These are phyloP conservation scores for Begonia peltatifolia DNA, from an alignment of 306 rosid genomes.

Conservation along the genomic window DNA sequence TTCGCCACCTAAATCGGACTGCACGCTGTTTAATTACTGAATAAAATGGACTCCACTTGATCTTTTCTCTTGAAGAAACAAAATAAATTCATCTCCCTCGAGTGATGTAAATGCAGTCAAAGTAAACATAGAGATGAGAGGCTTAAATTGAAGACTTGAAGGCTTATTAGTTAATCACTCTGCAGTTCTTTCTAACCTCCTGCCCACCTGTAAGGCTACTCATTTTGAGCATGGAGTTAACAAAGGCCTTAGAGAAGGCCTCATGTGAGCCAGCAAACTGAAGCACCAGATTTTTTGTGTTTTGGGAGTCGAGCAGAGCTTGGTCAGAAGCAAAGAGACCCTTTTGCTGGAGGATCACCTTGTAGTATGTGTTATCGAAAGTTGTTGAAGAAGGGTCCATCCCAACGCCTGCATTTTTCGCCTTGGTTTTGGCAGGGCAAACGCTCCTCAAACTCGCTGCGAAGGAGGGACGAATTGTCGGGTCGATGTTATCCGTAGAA, in stretches of 20 bases:
- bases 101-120: too few species aligned
- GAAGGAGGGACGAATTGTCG: conserved; percentile 28
- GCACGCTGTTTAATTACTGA: too few species aligned
- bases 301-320: conserved; percentile 23
- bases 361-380: conserved; percentile 30
- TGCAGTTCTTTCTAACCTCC: conserved; percentile 44
- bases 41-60: too few species aligned
- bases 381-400: conserved; percentile 32
- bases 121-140: background rate
- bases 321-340: conserved; percentile 34
- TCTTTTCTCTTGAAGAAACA: too few species aligned
- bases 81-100: too few species aligned
- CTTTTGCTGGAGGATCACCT: conserved; percentile 24
- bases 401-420: conserved; percentile 21
- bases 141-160: background rate
- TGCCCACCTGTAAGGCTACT: conserved; percentile 37
- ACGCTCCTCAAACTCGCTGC: conserved; percentile 24
- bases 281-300: conserved; percentile 23
- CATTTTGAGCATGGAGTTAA: conserved; percentile 29
- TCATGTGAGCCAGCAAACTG: conserved; percentile 24
- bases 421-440: conserved; percentile 23
- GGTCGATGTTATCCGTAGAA: conserved; percentile 46
- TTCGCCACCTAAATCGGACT: too few species aligned
- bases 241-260: conserved; percentile 26
- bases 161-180: conserved; percentile 22